Conservation (phyloP, 2,329 filamentous ascomycete genomes). For the Periconia macrospinosa region DNA sequence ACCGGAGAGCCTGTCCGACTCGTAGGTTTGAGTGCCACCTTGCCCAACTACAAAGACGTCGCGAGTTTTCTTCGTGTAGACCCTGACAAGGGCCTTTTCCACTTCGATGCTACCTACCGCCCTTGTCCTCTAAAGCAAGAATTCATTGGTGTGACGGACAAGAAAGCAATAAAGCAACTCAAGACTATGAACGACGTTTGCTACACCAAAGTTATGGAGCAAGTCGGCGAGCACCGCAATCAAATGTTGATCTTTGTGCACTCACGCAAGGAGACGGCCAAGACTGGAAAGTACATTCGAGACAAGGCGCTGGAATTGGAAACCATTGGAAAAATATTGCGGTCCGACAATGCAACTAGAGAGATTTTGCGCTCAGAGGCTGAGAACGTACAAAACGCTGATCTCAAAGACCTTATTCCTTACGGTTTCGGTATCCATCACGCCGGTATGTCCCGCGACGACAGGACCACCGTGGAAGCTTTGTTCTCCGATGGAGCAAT, state of each 20-base stretch:
- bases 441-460: slow-evolving; percentile 93
- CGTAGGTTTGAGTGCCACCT: slow-evolving; percentile 87
- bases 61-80: slow-evolving; percentile 94
- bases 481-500: slow-evolving; percentile 89
- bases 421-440: slow-evolving; percentile 99
- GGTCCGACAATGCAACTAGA: slow-evolving; percentile 86
- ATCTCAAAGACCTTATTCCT: slow-evolving; percentile 90
- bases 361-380: slow-evolving; percentile 87
- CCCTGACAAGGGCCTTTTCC: slow-evolving; percentile 81
- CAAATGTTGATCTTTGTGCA: slow-evolving; percentile 99
- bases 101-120: slow-evolving; percentile 92
- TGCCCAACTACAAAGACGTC: slow-evolving; percentile 96
- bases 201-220: slow-evolving; percentile 95
- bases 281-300: slow-evolving; percentile 92
- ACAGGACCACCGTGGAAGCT: slow-evolving; percentile 92
- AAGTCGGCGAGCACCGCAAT: slow-evolving; percentile 88
- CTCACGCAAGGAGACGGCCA: slow-evolving; percentile 95
- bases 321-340: slow-evolving; percentile 92
- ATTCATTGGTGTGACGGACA: slow-evolving; percentile 95
- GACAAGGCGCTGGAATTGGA: slow-evolving; percentile 98
- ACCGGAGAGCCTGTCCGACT: slow-evolving; percentile 91
- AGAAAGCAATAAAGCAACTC: slow-evolving; percentile 97
- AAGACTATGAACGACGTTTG: slow-evolving; percentile 99
- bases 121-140: slow-evolving; percentile 95
- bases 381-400: slow-evolving; percentile 77